A percentile compares a stretch with the other conserved stretches of the same genome.
Evolutionary conservation across 164 flowering plant genomes (phyloP).

Genomic region (Sextonia rubra): DNA sequence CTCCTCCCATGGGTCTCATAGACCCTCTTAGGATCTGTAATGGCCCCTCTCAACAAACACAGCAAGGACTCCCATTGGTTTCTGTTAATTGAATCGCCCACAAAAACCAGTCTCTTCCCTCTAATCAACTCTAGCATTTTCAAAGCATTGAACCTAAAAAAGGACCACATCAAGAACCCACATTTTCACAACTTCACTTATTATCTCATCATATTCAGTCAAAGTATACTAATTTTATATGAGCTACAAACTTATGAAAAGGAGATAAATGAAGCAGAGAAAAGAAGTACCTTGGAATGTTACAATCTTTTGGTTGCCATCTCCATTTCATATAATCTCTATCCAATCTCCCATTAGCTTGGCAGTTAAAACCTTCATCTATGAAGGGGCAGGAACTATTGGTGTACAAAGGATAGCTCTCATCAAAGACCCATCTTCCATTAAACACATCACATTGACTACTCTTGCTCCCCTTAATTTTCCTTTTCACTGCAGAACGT

Average conservation of each 20-base stretch:
- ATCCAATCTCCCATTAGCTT: slow-evolving; percentile 75
- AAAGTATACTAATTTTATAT: not conserved
- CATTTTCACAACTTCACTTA: not conserved
- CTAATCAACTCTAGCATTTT: slow-evolving; percentile 71
- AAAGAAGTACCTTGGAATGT: slow-evolving; percentile 62
- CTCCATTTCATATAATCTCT: slow-evolving; percentile 81
- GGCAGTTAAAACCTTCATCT: slow-evolving; percentile 85
- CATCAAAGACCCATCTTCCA: slow-evolving; percentile 87
- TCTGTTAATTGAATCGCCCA: slow-evolving; percentile 93
- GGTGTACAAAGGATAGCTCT: slow-evolving; percentile 72
- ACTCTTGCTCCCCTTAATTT: slow-evolving; percentile 18
- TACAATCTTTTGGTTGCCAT: slow-evolving; percentile 85
- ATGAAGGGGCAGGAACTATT: slow-evolving; percentile 71
- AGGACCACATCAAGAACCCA: not conserved
- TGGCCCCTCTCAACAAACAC: slow-evolving; percentile 69
- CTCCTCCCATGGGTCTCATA: slow-evolving; percentile 74
- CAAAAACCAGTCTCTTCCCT: slow-evolving; percentile 93
- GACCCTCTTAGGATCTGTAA: slow-evolving; percentile 73
- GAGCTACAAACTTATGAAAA: not conserved
- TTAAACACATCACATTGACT: slow-evolving; percentile 55
- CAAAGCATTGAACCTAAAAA: slow-evolving; percentile 67
- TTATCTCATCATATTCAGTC: not conserved
- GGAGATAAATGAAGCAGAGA: not conserved
- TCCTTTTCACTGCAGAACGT: slow-evolving; percentile 6
- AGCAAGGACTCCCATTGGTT: slow-evolving; percentile 99